Percentiles rank a stretch among this genome's conserved stretches.
Conservation (phyloP, 192 early-diverging fungal species). For the Geranomyces michiganensis region DNA sequence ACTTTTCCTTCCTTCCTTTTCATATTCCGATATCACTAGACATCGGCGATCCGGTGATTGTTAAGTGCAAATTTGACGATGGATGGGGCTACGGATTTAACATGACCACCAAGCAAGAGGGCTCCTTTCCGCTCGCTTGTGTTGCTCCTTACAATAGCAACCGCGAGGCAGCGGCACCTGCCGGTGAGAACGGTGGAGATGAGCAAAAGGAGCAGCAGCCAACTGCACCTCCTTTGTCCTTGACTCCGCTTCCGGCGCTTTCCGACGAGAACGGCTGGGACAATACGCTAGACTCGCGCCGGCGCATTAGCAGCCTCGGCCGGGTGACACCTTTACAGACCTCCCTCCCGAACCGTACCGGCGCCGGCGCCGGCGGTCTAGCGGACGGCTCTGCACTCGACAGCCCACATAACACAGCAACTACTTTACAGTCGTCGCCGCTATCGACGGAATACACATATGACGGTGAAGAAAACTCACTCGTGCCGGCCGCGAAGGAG, state of each 20-base stretch:
- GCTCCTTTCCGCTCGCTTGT: conserved; percentile 57
- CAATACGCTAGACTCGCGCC: conserved; percentile 3
- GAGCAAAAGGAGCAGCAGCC: not conserved
- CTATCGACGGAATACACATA: not conserved
- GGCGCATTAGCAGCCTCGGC: not conserved
- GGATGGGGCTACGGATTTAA: conserved; percentile 58
- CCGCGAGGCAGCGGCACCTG: not conserved
- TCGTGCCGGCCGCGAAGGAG: not conserved
- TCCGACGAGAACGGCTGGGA: conserved; percentile 10
- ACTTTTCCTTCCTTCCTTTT: too few species aligned
- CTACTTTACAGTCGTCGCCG: not conserved
- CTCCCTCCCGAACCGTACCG: not conserved
- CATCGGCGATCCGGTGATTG: conserved; percentile 46
- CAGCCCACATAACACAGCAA: not conserved
- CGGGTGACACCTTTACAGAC: not conserved
- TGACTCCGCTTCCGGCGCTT: not conserved
- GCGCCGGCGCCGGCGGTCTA: not conserved
- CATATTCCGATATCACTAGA: too few species aligned
- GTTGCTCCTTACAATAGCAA: conserved; percentile 41
- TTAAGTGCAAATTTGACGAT: conserved; percentile 54
- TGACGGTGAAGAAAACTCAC: not conserved
- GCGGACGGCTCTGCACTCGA: too few species aligned
- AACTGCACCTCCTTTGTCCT: not conserved
- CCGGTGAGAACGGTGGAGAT: not conserved
- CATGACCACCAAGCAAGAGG: conserved; percentile 53